Evolutionary conservation across 768 basidiomycete species (phyloP).

Genomic region (Lentinula aciculospora): DNA sequence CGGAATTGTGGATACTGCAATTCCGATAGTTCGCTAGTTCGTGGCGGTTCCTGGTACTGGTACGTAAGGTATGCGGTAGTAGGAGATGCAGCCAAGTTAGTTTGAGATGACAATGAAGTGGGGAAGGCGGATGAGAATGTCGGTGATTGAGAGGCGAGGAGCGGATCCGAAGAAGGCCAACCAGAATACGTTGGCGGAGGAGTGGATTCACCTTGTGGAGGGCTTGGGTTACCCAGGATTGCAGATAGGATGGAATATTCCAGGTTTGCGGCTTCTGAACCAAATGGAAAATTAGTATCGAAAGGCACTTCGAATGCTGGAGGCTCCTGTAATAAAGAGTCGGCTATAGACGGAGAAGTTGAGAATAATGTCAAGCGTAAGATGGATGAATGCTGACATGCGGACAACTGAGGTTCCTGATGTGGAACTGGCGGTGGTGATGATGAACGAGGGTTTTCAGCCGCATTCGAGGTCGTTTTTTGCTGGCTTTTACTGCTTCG

Average conservation of each 20-base stretch:
- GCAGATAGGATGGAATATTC: conserved; percentile 94
- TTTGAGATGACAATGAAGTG: neutral
- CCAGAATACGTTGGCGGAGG: conserved; percentile 37
- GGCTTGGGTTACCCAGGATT: conserved; percentile 79
- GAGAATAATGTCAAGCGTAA: conserved; percentile 10
- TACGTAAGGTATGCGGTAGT: conserved; percentile 38
- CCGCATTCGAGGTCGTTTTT: neutral
- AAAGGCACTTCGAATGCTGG: conserved; percentile 57
- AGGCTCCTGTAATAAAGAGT: conserved; percentile 50
- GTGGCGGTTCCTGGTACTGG: conserved; percentile 33
- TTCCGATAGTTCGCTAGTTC: conserved; percentile 31
- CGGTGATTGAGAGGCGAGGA: conserved; percentile 26
- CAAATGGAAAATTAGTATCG: conserved; percentile 63
- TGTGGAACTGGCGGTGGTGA: conserved; percentile 23
- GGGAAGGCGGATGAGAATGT: conserved; percentile 5
- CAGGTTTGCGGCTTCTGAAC: conserved; percentile 86
- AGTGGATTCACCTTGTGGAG: conserved; percentile 33
- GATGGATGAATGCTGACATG: conserved; percentile 21
- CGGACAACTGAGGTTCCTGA: conserved; percentile 23
- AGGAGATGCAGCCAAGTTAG: neutral
- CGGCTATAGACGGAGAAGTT: conserved; percentile 26
- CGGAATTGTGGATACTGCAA: conserved; percentile 28
- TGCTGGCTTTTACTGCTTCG: conserved; percentile 26
- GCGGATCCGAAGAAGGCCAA: conserved; percentile 32
- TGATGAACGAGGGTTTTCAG: conserved; percentile 9